Percentiles rank a stretch among this genome's conserved stretches.
Conservation (phyloP, 116 monocot genomes). For the Trichopus zeylanicus region DNA sequence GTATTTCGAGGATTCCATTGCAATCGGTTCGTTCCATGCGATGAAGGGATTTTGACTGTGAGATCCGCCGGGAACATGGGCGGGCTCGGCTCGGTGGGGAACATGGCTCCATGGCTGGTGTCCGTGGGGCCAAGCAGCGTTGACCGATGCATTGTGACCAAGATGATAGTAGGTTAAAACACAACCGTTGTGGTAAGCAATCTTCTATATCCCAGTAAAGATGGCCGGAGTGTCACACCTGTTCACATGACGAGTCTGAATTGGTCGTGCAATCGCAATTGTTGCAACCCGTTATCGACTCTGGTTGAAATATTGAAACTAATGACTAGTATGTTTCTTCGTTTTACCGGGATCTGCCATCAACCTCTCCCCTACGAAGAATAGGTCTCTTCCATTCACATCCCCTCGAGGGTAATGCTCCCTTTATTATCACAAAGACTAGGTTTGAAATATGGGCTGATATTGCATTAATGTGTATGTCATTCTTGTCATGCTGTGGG, state of each 20-base stretch:
- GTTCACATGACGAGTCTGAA: too few species aligned
- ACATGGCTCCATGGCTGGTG: not conserved
- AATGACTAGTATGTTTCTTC: too few species aligned
- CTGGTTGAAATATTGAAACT: not conserved
- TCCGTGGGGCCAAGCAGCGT: not conserved
- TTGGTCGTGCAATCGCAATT: too few species aligned
- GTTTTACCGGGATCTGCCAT: not conserved
- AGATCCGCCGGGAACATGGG: not conserved
- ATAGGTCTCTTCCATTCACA: not conserved
- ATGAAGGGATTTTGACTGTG: not conserved
- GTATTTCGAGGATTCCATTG: not conserved
- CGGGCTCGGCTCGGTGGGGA: not conserved
- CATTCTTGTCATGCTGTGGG: not conserved
- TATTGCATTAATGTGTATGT: not conserved
- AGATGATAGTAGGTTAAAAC: not conserved
- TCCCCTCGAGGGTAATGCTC: not conserved
- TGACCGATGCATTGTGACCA: not conserved
- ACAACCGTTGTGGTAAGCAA: not conserved
- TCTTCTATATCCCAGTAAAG: not conserved
- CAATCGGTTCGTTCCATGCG: slow-evolving; percentile 1
- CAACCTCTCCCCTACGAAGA: not conserved
- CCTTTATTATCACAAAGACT: too few species aligned
- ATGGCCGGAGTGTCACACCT: too few species aligned
- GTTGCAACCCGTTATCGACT: too few species aligned
- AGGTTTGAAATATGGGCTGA: not conserved